Evolutionary conservation across 2,329 filamentous ascomycete genomes (phyloP).

Genomic region (Alternaria rosae): DNA sequence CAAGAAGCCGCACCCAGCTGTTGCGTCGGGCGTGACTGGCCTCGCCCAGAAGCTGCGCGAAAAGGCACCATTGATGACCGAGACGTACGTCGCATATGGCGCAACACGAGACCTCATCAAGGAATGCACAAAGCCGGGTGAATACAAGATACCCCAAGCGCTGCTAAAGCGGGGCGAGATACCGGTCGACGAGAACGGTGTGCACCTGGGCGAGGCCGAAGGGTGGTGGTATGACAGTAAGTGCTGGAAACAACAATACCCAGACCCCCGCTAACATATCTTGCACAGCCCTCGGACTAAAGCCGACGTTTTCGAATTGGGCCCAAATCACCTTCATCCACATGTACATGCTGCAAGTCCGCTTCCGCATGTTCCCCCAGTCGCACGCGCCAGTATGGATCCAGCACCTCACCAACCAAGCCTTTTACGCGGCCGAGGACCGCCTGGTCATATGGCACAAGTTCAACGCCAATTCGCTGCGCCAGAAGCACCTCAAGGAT

Average conservation of each 20-base stretch:
- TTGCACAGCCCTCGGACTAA: slow-evolving; percentile 74
- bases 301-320: slow-evolving; percentile 93
- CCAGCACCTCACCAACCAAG: slow-evolving; percentile 91
- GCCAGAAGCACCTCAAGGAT: slow-evolving; percentile 77
- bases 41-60: slow-evolving; percentile 42
- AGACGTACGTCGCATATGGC: slow-evolving; percentile 80
- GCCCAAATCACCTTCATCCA: slow-evolving; percentile 95
- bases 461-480: slow-evolving; percentile 61
- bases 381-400: slow-evolving; percentile 78
- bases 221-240: slow-evolving; percentile 85
- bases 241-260: slow-evolving; percentile 26
- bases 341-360: slow-evolving; percentile 88
- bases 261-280: slow-evolving; percentile 17
- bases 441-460: slow-evolving; percentile 83
- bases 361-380: slow-evolving; percentile 78
- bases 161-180: slow-evolving; percentile 71
- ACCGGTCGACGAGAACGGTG: slow-evolving; percentile 75
- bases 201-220: slow-evolving; percentile 78
- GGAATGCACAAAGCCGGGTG: slow-evolving; percentile 74
- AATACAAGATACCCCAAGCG: slow-evolving; percentile 76
- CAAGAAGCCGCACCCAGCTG: slow-evolving; percentile 25
- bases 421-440: slow-evolving; percentile 88
- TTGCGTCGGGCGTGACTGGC: slow-evolving; percentile 24
- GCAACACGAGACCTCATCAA: slow-evolving; percentile 81
- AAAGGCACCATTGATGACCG: slow-evolving; percentile 50